phyloP scores from a whole-genome alignment of 2,329 filamentous ascomycete genomes.

The Pseudopyricularia cyperi region DNA sequence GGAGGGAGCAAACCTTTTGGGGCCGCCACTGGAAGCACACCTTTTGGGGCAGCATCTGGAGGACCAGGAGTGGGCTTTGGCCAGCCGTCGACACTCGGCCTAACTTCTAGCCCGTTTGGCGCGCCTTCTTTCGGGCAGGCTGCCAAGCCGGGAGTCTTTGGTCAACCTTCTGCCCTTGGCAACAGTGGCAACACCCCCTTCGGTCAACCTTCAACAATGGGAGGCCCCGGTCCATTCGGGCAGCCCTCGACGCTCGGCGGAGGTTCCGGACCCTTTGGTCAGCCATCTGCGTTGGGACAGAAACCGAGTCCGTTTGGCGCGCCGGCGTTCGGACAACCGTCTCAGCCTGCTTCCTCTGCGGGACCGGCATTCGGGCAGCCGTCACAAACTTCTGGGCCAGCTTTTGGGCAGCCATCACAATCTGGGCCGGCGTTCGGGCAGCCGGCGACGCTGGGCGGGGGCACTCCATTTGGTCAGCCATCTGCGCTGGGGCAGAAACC shows the following conservation, averaged over 20 bases:
- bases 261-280: slow-evolving; percentile 11
- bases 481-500: slow-evolving; percentile 1
- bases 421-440: slow-evolving; percentile 18
- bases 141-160: slow-evolving; percentile 23
- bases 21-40: slow-evolving; percentile 4
- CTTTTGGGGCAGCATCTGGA: no score
- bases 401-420: slow-evolving; percentile 25
- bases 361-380: slow-evolving; percentile 17
- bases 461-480: background rate
- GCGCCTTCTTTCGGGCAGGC: slow-evolving; percentile 26
- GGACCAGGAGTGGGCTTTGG: no score
- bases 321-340: slow-evolving; percentile 5
- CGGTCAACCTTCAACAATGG: slow-evolving; percentile 15
- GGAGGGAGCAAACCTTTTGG: slow-evolving; percentile 2
- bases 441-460: background rate
- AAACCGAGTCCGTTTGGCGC: slow-evolving; percentile 17
- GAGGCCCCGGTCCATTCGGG: slow-evolving; percentile 19
- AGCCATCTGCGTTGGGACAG: slow-evolving; percentile 17
- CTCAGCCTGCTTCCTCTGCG: slow-evolving; percentile 9
- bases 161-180: slow-evolving; percentile 15
- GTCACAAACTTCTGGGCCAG: slow-evolving; percentile 12
- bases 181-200: slow-evolving; percentile 11
- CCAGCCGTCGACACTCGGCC: slow-evolving; percentile 23
- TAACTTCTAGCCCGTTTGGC: slow-evolving; percentile 26
- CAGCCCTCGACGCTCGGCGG: slow-evolving; percentile 13